Base-by-base conservation (phyloP, 192 early-diverging fungal species). In the Entophlyctis luteolus region DNA sequence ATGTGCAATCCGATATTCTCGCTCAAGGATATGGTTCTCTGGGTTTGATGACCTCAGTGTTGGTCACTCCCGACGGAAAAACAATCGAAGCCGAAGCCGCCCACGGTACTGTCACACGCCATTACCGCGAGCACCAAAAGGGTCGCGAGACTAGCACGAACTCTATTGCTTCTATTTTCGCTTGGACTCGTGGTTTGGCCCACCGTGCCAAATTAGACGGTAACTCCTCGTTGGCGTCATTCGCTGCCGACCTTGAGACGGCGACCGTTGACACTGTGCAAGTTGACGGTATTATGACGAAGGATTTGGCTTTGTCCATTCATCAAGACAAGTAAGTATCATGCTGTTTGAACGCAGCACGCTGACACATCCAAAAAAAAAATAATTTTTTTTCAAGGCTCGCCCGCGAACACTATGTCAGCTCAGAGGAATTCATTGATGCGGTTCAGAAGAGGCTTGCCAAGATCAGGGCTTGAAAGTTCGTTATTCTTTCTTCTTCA, bases 141-240 rank as follows among this genome's bases (percentile, higher is more conserved):
- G 96, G 96, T 65, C 86, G 89, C 33, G 84, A 91, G 69, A 98
- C 96, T 2, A 68, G 88, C 31, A 98, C 96, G 72, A 98, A 98
- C 87, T 92, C 96, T 0, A 91, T 98, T 54, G 96, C 96, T 25
- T 91, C 88, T 32, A 97, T 98, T 77, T 98, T 93, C 74, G 96
- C 96, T 42, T 76, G 71, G 72, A 79, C 93, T 39, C 90, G 94
- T 45, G 96, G 96, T 54, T 82, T 98, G 37, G 89, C 85, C 32
- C 95, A 97, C 77, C 91, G 96, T 50, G 93, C 94, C 68, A 92
- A 92, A 85, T 80, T 98, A 25, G 96, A 98, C 71, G 77, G 85
- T 42, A 91, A 93, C 73, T 73, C 76, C 8, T 86, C 88, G 35
- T 80, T 98, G 35, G 72, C 74, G 38, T 66, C 74, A 29, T 98